Conservation (phyloP, 192 early-diverging fungal genomes). For the Linnemannia hyalina region DNA sequence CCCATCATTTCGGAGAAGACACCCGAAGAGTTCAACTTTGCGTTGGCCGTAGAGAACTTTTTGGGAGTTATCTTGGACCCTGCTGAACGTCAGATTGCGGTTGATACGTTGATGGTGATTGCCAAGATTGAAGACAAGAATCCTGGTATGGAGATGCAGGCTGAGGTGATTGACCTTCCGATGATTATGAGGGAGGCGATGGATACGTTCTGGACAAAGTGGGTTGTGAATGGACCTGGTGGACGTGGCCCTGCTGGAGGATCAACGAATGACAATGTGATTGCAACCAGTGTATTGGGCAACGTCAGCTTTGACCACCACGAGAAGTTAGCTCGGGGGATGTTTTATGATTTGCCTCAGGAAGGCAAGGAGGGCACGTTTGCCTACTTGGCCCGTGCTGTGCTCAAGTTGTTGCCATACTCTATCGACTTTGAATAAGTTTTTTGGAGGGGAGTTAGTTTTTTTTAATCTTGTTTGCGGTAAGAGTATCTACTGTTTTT, state of each 20-base stretch:
- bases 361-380: slow-evolving; percentile 76
- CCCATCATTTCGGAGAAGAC: slow-evolving; percentile 88
- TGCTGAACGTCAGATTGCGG: slow-evolving; percentile 84
- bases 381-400: slow-evolving; percentile 70
- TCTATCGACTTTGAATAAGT: slow-evolving; percentile 51
- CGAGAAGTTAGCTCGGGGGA: slow-evolving; percentile 69
- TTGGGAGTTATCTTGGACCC: slow-evolving; percentile 81
- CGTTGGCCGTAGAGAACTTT: slow-evolving; percentile 79
- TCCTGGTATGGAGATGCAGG: slow-evolving; percentile 66
- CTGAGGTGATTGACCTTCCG: slow-evolving; percentile 69
- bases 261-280: not conserved
- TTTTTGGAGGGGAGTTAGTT: not conserved
- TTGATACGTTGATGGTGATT: slow-evolving; percentile 79
- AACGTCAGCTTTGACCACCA: slow-evolving; percentile 71
- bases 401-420: slow-evolving; percentile 57
- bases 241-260: slow-evolving; percentile 39
- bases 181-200: slow-evolving; percentile 76
- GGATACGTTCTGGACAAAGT: slow-evolving; percentile 75
- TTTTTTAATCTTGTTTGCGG: not conserved
- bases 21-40: slow-evolving; percentile 90
- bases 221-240: slow-evolving; percentile 65
- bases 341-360: slow-evolving; percentile 87
- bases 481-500: not conserved
- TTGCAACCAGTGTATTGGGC: not conserved
- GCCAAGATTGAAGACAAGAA: slow-evolving; percentile 75